Evolutionary conservation across 2,329 filamentous ascomycete species (phyloP), one percentile per base, ranked within the genome.

Genomic region (Fusarium clavum): DNA sequence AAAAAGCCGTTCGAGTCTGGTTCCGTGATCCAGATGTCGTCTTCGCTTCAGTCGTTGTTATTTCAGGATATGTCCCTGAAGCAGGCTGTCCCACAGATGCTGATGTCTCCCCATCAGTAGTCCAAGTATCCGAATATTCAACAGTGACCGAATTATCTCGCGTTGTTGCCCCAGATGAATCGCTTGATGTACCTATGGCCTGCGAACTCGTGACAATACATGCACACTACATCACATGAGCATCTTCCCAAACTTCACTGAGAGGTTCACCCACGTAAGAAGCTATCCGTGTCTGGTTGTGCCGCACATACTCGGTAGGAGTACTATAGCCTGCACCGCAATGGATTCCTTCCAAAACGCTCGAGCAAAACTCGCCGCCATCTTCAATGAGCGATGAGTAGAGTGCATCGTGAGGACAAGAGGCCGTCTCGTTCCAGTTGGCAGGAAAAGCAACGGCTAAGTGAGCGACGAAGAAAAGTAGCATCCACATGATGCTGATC

Each of bases 361-460:
- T 73, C 1, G 74, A 77, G 56, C 78, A 80, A 32, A 79, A 80
- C 1, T 67, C 54, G 27, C 62, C 57, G 1, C 75, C 77, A n/a
- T 76, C 61, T 25, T 60, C 56, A 8, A 67, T 45, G 10, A 80
- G 72, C 1, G 78, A 78, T 2, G 74, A 76, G 55, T 77, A 80
- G 12, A 80, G 72, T 6, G 67, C 63, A 51, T 80, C 78, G 5
- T 60, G 71, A 2, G 71, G 69, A 56, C 78, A 80, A 1, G 72
- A 56, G 8, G 48, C 32, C 10, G 69, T 70, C 6, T 53, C 48
- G 20, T 75, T 70, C 69, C 69, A 71, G 25, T 57, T 61, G 22
- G 59, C 55, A 2, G 41, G 73, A 25, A 62, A 73, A n/a, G 27
- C 61, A 49, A n/a, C 45, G 6, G 47, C 51, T 34, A 45, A 30